Evolutionary conservation across 106 monocot species (phyloP).

Genomic region (Amphibolis antarctica): DNA sequence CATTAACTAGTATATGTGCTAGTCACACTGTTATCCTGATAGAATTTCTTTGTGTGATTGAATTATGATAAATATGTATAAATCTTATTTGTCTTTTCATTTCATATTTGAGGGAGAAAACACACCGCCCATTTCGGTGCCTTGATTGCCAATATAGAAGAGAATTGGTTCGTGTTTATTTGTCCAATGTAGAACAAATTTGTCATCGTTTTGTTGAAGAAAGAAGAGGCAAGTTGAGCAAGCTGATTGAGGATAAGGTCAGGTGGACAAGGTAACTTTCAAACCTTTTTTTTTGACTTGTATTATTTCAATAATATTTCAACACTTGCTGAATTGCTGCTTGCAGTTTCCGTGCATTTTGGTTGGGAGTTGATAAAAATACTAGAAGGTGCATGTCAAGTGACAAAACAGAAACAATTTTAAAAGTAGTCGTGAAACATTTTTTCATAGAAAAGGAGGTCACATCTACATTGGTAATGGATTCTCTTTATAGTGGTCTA

Average conservation of each 20-base stretch:
- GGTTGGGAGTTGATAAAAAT: slow-evolving; percentile 55
- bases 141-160: slow-evolving; percentile 83
- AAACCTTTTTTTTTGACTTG: background rate
- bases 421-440: slow-evolving; percentile 82
- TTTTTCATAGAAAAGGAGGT: slow-evolving; percentile 98
- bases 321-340: slow-evolving; percentile 2
- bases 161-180: slow-evolving; percentile 75
- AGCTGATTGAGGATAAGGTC: slow-evolving; percentile 67
- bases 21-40: too few relatives aligned
- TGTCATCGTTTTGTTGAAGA: slow-evolving; percentile 82
- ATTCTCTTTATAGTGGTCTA: slow-evolving; percentile 86
- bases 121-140: slow-evolving; percentile 78
- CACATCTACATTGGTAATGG: slow-evolving; percentile 97
- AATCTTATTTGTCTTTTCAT: background rate
- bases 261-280: slow-evolving; percentile 70
- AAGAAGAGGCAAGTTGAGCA: slow-evolving; percentile 61
- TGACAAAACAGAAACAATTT: slow-evolving; percentile 59
- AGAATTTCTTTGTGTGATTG: background rate
- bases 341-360: slow-evolving; percentile 81
- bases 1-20: too few relatives aligned
- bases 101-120: slow-evolving; percentile 58
- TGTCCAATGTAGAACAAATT: slow-evolving; percentile 86
- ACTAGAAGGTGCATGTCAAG: slow-evolving; percentile 47
- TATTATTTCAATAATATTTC: background rate
- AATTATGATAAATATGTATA: background rate